Evolutionary conservation across 2,329 filamentous ascomycete genomes (phyloP), one percentile per base, ranked within the genome.

Genomic region (Talaromyces atroroseus): DNA sequence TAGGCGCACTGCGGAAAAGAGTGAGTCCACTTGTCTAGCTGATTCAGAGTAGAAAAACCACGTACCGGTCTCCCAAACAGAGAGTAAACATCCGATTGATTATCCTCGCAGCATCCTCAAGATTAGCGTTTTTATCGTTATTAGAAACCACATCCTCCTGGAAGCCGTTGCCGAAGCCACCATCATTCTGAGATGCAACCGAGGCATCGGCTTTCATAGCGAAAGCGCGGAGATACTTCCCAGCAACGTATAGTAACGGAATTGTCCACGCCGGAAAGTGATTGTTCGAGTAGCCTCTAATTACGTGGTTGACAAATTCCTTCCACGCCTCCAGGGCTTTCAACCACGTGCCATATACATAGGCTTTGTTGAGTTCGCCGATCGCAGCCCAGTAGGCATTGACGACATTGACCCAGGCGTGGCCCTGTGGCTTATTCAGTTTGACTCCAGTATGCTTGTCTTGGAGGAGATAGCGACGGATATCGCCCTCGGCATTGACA

Each of bases 61-160:
- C 80, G 65, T 78, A 95, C 90, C 91, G 87, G 70, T 99, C 94
- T 65, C 85, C 90, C 49, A 96, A 79, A 70, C 94, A 99, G 4
- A 95, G 74, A 16, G 89, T 89, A 71, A 97, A 99, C 62, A 97
- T 91, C 49, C 89, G 84, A 71, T 96, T 97, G 58, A 99, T 84
- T 46, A 92, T 85, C 61, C 92, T 84, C 16, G 94, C 92, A 36
- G 91, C 91, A 71, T 97, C 92, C 70, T 96, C 89, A 26, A 99
- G 79, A 68, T 89, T 91, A 61, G 91, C 87, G 66, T 95, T 86
- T 70, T 90, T 89, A 65, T 88, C 86, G 14, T 81, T 73, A 59
- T 91, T 87, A 0, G 84, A 82, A 59, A 92, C 86, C 60, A 95
- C 84, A 68, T 96, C 92, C 68, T 96, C 92, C 63, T 89, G 84